Conservation (phyloP, 2,329 filamentous ascomycete genomes). For the Paraconiothyrium sp. region DNA sequence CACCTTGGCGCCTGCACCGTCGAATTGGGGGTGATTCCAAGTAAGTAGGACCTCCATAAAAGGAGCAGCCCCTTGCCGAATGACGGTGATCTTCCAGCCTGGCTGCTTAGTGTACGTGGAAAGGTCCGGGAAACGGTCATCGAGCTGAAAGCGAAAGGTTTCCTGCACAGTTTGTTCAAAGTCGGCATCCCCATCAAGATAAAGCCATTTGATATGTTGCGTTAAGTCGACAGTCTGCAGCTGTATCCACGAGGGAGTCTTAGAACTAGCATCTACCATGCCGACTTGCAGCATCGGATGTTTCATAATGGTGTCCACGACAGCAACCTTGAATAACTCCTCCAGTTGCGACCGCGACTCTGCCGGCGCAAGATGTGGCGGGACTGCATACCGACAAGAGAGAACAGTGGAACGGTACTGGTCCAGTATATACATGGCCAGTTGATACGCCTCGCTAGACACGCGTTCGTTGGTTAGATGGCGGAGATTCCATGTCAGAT, state of each 20-base stretch:
- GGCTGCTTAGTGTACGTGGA: conserved; percentile 23
- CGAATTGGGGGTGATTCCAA: conserved; percentile 33
- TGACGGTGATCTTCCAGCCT: conserved; percentile 31
- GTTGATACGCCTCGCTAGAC: conserved; percentile 26
- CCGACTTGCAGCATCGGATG: conserved; percentile 31
- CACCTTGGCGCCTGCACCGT: conserved; percentile 30
- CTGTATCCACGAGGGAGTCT: conserved; percentile 28
- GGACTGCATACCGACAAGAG: conserved; percentile 31
- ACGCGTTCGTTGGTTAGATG: conserved; percentile 23
- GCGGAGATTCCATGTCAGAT: conserved; percentile 17
- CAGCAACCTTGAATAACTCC: conserved; percentile 30
- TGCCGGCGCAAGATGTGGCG: conserved; percentile 25
- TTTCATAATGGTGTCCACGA: conserved; percentile 32
- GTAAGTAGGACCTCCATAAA: conserved; percentile 28
- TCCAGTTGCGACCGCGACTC: conserved; percentile 31
- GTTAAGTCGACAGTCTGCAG: conserved; percentile 25
- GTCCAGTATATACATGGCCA: conserved; percentile 31
- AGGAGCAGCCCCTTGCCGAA: conserved; percentile 30
- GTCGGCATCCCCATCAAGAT: conserved; percentile 23
- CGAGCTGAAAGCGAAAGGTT: conserved; percentile 33
- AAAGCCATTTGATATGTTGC: conserved; percentile 28
- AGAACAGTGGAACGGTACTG: conserved; percentile 32
- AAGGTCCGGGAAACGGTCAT: conserved; percentile 32
- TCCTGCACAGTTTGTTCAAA: conserved; percentile 32
- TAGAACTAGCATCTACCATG: conserved; percentile 26